Evolutionary conservation across 2,329 filamentous ascomycete species (phyloP).

Genomic region (Colletotrichum sidae): DNA sequence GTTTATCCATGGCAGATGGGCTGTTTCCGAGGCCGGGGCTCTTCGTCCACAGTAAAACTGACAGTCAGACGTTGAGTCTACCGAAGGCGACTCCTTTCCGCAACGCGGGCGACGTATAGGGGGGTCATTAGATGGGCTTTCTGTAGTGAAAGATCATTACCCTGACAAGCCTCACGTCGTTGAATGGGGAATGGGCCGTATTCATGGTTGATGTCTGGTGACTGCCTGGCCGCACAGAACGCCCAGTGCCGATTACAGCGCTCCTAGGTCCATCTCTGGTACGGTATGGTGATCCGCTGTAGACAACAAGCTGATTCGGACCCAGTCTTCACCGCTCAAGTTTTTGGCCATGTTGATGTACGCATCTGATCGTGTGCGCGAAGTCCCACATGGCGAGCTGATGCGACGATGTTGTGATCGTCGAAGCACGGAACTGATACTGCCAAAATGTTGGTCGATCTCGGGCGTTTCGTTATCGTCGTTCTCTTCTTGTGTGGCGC

Average conservation of each 20-base stretch:
- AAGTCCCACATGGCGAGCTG: conserved; percentile 23
- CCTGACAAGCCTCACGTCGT: too few relatives aligned
- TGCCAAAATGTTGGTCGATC: too few relatives aligned
- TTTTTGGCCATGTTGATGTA: conserved; percentile 49
- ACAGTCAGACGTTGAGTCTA: too few relatives aligned
- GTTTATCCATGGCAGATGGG: conserved; percentile 42
- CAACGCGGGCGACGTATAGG: too few relatives aligned
- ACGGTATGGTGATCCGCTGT: conserved; percentile 47
- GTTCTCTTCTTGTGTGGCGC: too few relatives aligned
- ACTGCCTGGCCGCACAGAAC: not conserved
- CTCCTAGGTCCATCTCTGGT: conserved; percentile 48
- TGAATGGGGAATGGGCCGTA: not conserved
- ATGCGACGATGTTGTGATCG: too few relatives aligned
- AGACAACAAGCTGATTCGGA: conserved; percentile 48
- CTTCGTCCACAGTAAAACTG: conserved; percentile 40
- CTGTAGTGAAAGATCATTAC: too few relatives aligned
- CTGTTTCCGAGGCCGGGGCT: conserved; percentile 40
- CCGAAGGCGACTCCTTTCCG: too few relatives aligned
- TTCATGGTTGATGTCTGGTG: too few relatives aligned
- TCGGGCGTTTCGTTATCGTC: too few relatives aligned
- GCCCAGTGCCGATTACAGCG: not conserved
- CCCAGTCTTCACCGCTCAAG: conserved; percentile 44
- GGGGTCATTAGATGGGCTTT: too few relatives aligned
- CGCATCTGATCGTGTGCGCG: conserved; percentile 45
- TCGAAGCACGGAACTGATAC: too few relatives aligned